phyloP scores from a whole-genome alignment of 495 filamentous ascomycete species.

The Daldinia bambusicola region DNA sequence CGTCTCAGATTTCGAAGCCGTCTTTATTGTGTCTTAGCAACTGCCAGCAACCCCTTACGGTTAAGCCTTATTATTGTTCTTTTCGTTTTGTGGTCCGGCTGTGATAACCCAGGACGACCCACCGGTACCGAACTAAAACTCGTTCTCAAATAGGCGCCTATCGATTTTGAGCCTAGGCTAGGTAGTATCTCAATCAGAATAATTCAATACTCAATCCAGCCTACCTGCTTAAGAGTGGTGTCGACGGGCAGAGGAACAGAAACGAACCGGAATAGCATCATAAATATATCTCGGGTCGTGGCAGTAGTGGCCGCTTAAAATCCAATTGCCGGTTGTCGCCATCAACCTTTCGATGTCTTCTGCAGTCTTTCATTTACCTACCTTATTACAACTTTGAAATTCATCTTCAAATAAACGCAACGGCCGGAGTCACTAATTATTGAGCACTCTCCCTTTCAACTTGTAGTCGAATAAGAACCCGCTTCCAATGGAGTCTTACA shows the following conservation, averaged over 20 bases:
- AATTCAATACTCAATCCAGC: slow-evolving; percentile 8
- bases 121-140: slow-evolving; percentile 8
- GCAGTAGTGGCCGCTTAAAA: slow-evolving; percentile 36
- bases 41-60: slow-evolving; percentile 7
- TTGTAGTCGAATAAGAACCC: slow-evolving; percentile 11
- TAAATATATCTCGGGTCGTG: slow-evolving; percentile 27
- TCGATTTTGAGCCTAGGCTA: slow-evolving; percentile 4
- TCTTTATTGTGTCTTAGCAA: slow-evolving; percentile 13
- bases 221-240: slow-evolving; percentile 6
- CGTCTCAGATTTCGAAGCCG: slow-evolving; percentile 8
- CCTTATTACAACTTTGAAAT: slow-evolving; percentile 19
- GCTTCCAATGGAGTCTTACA: slow-evolving; percentile 37
- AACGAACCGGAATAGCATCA: slow-evolving; percentile 2
- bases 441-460: background rate
- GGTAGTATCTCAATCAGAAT: slow-evolving; percentile 3
- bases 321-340: slow-evolving; percentile 33
- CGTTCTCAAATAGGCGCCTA: slow-evolving; percentile 4
- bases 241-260: slow-evolving; percentile 12
- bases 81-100: slow-evolving; percentile 16
- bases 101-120: slow-evolving; percentile 15
- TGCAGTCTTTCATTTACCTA: slow-evolving; percentile 25
- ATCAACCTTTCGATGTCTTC: slow-evolving; percentile 36
- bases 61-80: slow-evolving; percentile 20
- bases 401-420: slow-evolving; percentile 12
- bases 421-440: slow-evolving; percentile 15